Conservation (phyloP, 2,329 filamentous ascomycete species). For the Ascochyta pisi region DNA sequence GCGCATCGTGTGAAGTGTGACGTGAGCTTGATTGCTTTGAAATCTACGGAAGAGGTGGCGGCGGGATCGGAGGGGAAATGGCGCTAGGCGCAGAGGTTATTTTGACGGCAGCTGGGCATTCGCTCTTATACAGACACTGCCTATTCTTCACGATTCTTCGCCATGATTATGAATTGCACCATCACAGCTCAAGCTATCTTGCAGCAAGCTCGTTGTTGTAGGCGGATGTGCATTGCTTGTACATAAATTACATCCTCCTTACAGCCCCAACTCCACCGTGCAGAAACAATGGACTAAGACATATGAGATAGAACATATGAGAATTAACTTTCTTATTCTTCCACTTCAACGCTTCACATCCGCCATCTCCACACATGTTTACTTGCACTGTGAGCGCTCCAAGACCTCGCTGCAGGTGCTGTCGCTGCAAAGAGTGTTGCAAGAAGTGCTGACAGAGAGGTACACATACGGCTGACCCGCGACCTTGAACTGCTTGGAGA, state of each 20-base stretch:
- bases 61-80: conserved; percentile 32
- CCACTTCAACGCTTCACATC: not conserved
- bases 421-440: conserved; percentile 34
- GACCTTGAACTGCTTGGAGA: conserved; percentile 37
- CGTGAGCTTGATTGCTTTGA: conserved; percentile 37
- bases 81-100: conserved; percentile 10
- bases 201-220: not conserved
- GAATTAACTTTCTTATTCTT: not conserved
- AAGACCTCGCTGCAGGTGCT: conserved; percentile 31
- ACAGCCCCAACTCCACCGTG: conserved; percentile 23
- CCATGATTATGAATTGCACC: not conserved
- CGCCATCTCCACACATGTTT: not conserved
- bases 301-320: conserved; percentile 9
- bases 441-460: conserved; percentile 25
- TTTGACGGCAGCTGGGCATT: not conserved
- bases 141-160: not conserved
- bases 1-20: conserved; percentile 22
- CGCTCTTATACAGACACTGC: not conserved
- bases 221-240: conserved; percentile 20
- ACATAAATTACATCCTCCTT: conserved; percentile 22
- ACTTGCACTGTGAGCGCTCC: conserved; percentile 29
- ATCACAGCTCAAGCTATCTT: not conserved
- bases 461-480: conserved; percentile 37
- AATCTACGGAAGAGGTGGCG: conserved; percentile 36
- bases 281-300: conserved; percentile 4